These are phyloP conservation scores for Secale cereale DNA, from an alignment of 176 grass and related monocot genomes.

Conservation along the genomic window DNA sequence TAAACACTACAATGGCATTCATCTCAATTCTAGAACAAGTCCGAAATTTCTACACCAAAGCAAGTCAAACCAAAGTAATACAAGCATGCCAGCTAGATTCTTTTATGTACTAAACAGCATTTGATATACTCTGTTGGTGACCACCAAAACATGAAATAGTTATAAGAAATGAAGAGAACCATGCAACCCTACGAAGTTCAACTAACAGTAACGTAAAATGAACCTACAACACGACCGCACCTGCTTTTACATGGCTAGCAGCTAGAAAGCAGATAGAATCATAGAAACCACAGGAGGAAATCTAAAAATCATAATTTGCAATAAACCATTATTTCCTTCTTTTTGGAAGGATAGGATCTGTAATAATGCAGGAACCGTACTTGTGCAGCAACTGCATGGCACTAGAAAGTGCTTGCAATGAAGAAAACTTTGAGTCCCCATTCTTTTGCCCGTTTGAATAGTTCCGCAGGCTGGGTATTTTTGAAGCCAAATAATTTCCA, in stretches of 20 bases:
- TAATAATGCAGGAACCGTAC: conserved; percentile 41
- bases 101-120: conserved; percentile 5
- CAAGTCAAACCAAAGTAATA: not conserved
- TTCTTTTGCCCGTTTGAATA: conserved; percentile 68
- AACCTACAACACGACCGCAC: not conserved
- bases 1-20: not conserved
- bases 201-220: not conserved
- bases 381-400: conserved; percentile 79
- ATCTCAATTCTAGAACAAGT: not conserved
- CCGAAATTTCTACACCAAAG: not conserved
- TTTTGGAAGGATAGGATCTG: not conserved
- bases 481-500: conserved; percentile 80
- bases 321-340: not conserved
- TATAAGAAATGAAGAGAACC: not conserved
- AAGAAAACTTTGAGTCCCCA: conserved; percentile 42
- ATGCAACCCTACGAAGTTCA: not conserved
- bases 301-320: not conserved
- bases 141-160: not conserved
- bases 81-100: not conserved
- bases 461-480: conserved; percentile 54
- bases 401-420: conserved; percentile 69
- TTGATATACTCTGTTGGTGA: not conserved
- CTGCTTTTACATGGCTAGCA: not conserved
- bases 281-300: not conserved
- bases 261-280: not conserved